Evolutionary conservation across 129 eudicot genomes (phyloP), one percentile per base, ranked within the genome.

Genomic region (Pittosporum tobira): DNA sequence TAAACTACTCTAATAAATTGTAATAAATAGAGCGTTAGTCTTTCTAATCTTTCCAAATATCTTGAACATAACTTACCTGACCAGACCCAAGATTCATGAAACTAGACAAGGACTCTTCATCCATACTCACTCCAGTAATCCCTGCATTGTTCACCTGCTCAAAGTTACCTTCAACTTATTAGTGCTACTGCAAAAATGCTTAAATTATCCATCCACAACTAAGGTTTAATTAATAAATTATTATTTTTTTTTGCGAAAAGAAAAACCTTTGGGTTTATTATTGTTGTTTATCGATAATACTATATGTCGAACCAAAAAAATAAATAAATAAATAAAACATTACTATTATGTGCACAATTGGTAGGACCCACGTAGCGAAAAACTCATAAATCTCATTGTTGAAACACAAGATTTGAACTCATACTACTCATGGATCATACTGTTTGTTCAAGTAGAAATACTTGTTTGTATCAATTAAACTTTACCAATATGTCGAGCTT

Each of bases 131-230:
- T 51, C 78, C 72, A 20, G 54, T 0, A 25, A 77, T 27, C 47
- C 78, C 83, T 28, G 83, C 83, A 64, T 77, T 77, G 44, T 77
- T 77, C 56, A 76, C 73, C 80, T 69, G 76, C 57, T 56, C 47
- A 44, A 16, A 44, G 16, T 38, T 7, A 8, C 15, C 15, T 38
- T 38, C 44, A 38, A 38, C 44, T 38, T 6, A 2, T 38, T 38
- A 38, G 44, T 38, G 1, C 13, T 9, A n/a, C n/a, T n/a, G n/a
- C n/a, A 38, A 2, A 38, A 38, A 38, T 38, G 15, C 44, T 38
- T 38, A 12, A 7, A 38, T 7, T 12, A 38, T 13, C 44, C 15
- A 38, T 38, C 0, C 44, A 2, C 44, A 38, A 15, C 14, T 38
- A 7, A 38, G 11, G 15, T 7, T 38, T 12, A 38, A 38, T 7